Evolutionary conservation across 768 basidiomycete genomes (phyloP), one percentile per base, ranked within the genome.

Genomic region (Hygrophorus pudorinus): DNA sequence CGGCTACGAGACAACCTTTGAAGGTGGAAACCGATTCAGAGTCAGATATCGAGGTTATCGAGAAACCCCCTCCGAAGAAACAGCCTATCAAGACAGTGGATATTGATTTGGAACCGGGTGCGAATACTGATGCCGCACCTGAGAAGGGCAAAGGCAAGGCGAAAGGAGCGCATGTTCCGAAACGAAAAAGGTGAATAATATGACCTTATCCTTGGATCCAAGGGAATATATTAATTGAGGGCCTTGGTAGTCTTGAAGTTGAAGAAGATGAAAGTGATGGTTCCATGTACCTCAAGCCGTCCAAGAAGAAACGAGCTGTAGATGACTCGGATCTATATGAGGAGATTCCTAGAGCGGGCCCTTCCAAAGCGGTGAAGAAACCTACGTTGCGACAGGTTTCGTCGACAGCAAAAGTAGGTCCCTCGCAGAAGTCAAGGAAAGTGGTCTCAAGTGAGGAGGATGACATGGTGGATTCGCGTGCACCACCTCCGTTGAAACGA

Each of bases 151-250:
- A 56, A 42, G 55, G 53, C 12, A 50, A 54, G 38, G 62, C 52
- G 18, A 59, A 62, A 45, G 56, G 43, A 27, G 48, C 55, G 40
- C 55, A 63, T 20, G 50, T 56, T 37, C 56, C 63, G 35, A 88
- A 88, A 61, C 77, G 84, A 34, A 89, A 87, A 61, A 83, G 75
- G 85, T 81, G 41, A 27, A 67, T 59, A 5, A 2, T 11, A 11
- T 45, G 12, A 29, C 2, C 28, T 20, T 37, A 41, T 39, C 35
- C 12, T 38, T 39, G 48, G 32, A 20, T 24, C 20, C 20, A 3
- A 16, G 12, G n/a, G n/a, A n/a, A n/a, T n/a, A n/a, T n/a, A n/a
- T n/a, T 45, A 12, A 32, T 12, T 39, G 13, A 33, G 38, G 6
- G 20, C 44, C 20, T 40, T 32, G 42, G 47, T 46, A 74, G 70